Base-by-base conservation (phyloP, 192 early-diverging fungal species). In the Pilaira anomala region DNA sequence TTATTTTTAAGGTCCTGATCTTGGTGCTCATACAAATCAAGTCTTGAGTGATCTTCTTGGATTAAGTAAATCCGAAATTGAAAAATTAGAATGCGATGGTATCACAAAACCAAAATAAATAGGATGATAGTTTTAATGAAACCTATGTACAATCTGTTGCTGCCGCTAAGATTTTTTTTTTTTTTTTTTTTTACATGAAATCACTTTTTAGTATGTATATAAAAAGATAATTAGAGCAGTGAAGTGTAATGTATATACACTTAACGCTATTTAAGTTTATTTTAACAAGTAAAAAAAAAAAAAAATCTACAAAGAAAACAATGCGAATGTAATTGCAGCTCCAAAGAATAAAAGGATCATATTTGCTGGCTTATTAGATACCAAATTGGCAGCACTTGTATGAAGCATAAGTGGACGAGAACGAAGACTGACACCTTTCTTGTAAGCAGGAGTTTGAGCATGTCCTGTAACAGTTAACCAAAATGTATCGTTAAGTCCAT, bases 11-110 rank as follows among this genome's bases (percentile, higher is more conserved):
- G 78, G 78, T 8, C 78, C 79, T 7, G 79, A 81, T 60, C 61
- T 81, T 3, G 79, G 79, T 0, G 45, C 63, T 29, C 79, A 81
- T 62, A 81, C 72, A 7, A 29, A 48, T 3, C 67, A 78, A 33
- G 54, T 81, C 11, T 63, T 81, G 28, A 19, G 29, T 0, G 41
- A 48, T 29, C 30, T 74, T 6, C 62, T 81, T 11, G 75, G 68
- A n/a, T 44, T 81, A 16, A 42, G 28, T 7, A 44, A 26, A 14
- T 16, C 50, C 29, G 48, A 72, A 16, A 62, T 81, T 39, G 51
- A 67, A 46, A 28, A 60, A 28, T 51, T 80, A 8, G 75, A 71
- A 46, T 41, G 54, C 2, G 42, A 63, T 48, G 69, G 63, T 30
- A 52, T 74, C 22, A 65, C 49, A 22, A 63, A 57, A 58, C 36